phyloP scores from a whole-genome alignment of 2,329 filamentous ascomycete genomes.

The Trichoderma lentiforme region DNA sequence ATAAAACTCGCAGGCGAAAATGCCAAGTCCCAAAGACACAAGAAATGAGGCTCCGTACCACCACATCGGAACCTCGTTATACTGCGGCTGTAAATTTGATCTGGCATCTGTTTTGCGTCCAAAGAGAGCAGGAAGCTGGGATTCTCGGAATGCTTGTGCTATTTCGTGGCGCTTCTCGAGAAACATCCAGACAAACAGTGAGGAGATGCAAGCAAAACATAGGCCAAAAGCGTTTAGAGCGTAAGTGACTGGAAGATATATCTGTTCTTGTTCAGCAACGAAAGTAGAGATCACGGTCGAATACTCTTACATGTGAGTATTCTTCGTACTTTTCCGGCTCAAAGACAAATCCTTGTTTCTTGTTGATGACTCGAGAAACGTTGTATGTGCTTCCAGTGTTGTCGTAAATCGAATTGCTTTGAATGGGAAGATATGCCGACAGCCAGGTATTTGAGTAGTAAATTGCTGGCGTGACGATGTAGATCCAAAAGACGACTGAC shows the following conservation, averaged over 20 bases:
- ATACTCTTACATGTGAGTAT: conserved; percentile 45
- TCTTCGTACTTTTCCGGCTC: conserved; percentile 46
- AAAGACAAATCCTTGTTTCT: conserved; percentile 39
- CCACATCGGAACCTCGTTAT: conserved; percentile 24
- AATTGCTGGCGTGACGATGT: conserved; percentile 41
- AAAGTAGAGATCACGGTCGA: neutral
- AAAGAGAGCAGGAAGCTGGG: conserved; percentile 4
- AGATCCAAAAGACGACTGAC: conserved; percentile 47
- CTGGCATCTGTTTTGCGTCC: neutral
- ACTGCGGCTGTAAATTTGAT: conserved; percentile 20
- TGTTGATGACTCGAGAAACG: conserved; percentile 45
- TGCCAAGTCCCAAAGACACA: conserved; percentile 26
- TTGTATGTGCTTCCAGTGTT: conserved; percentile 50
- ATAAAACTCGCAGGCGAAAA: conserved; percentile 32
- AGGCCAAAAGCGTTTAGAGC: conserved; percentile 50
- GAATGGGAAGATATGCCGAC: conserved; percentile 51
- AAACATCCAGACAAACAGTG: conserved; percentile 32
- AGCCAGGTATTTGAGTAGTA: conserved; percentile 50
- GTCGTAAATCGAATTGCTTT: conserved; percentile 52
- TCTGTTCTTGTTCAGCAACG: conserved; percentile 19
- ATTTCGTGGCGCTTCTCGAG: conserved; percentile 31
- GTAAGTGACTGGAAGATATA: conserved; percentile 44
- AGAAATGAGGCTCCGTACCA: conserved; percentile 26
- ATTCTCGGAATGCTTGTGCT: conserved; percentile 1
- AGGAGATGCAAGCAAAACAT: conserved; percentile 49